phyloP scores from a whole-genome alignment of 306 rosid genomes.

The Cicer pinnatifidum region DNA sequence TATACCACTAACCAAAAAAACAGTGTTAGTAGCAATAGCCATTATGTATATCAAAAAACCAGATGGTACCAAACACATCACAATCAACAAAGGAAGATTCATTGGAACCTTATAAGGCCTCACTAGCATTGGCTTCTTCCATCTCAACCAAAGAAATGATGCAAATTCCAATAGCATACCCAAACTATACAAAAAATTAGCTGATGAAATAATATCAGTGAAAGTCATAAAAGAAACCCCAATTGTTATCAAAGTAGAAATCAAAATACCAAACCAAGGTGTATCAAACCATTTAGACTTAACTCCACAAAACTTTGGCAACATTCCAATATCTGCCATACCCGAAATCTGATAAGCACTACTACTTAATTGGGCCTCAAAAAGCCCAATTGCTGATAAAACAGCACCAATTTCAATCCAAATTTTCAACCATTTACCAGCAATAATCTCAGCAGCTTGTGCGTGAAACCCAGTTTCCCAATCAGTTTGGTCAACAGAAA shows the following conservation, averaged over 20 bases:
- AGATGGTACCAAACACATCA: constrained; percentile 62
- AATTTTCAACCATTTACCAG: constrained; percentile 60
- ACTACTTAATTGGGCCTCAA: constrained; percentile 69
- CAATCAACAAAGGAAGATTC: constrained; percentile 45
- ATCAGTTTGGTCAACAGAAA: constrained; percentile 40
- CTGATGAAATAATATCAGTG: constrained; percentile 48
- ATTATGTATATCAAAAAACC: constrained; percentile 54
- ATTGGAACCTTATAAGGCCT: constrained; percentile 65
- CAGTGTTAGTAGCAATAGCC: constrained; percentile 53
- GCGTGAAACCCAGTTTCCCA: constrained; percentile 60
- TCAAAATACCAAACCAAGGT: constrained; percentile 69
- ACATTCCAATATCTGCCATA: constrained; percentile 66
- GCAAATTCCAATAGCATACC: constrained; percentile 67
- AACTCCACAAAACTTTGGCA: constrained; percentile 51
- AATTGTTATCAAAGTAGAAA: constrained; percentile 48
- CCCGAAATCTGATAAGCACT: constrained; percentile 68
- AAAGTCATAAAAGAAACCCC: constrained; percentile 54
- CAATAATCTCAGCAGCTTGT: constrained; percentile 57
- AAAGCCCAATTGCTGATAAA: constrained; percentile 61
- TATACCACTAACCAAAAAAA: constrained; percentile 53
- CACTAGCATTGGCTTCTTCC: constrained; percentile 47
- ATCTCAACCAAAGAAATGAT: constrained; percentile 60
- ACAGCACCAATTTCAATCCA: constrained; percentile 65
- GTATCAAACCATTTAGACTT: constrained; percentile 57
- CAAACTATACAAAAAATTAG: constrained; percentile 64